Evolutionary conservation across 2,329 filamentous ascomycete genomes (phyloP).

Genomic region (Fusarium concolor): DNA sequence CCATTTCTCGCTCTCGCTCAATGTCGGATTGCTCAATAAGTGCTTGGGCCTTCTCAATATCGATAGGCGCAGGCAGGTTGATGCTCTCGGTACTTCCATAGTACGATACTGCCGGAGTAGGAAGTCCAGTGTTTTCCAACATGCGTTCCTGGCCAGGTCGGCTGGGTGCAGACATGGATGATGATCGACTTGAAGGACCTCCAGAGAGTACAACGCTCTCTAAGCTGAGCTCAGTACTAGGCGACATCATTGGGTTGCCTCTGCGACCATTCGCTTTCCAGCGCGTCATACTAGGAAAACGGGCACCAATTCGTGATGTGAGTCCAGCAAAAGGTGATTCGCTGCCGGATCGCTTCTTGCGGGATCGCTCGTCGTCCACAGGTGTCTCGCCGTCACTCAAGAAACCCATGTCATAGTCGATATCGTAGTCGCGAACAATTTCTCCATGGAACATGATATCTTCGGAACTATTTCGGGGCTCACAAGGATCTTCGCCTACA

Average conservation of each 20-base stretch:
- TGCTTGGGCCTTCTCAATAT: constrained; percentile 44
- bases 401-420: constrained; percentile 75
- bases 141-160: constrained; percentile 58
- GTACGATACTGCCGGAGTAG: constrained; percentile 72
- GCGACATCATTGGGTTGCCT: constrained; percentile 62
- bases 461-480: constrained; percentile 63
- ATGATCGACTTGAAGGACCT: constrained; percentile 79
- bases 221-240: constrained; percentile 85
- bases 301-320: constrained; percentile 73
- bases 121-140: constrained; percentile 66
- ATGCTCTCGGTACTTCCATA: constrained; percentile 70
- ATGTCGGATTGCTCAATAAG: constrained; percentile 59
- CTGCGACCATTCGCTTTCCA: constrained; percentile 62
- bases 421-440: constrained; percentile 58
- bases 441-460: constrained; percentile 51
- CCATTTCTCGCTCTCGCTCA: constrained; percentile 70
- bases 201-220: constrained; percentile 77
- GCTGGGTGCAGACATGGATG: constrained; percentile 76
- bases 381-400: constrained; percentile 72
- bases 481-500: constrained; percentile 71
- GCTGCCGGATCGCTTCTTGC: constrained; percentile 67
- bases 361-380: constrained; percentile 55
- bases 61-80: constrained; percentile 60
- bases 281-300: constrained; percentile 65
- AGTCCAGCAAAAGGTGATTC: constrained; percentile 73